Base-by-base conservation (phyloP, 148 eudicot species). In the Chenopodium quinoa region DNA sequence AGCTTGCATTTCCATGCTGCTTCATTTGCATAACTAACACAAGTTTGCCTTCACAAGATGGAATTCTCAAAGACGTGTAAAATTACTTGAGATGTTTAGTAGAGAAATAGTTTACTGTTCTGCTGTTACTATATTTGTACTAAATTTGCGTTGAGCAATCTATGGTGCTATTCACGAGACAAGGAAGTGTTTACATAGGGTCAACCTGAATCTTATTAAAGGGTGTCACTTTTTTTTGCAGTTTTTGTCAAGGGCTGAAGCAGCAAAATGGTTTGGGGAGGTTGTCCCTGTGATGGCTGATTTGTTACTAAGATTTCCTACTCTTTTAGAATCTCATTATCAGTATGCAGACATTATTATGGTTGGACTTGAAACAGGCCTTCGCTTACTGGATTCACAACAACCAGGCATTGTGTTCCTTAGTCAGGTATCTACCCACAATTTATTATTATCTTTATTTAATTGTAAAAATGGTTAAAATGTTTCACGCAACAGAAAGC, bases 381-480 rank as follows among this genome's bases (percentile, higher is more conserved):
- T 96, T 80, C 92, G 97, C 62, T 77, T 96, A 65, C 78, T 96
- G 86, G 92, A 87, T 80, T 82, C 98, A 34, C 99, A 96, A 83
- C 81, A 91, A 62, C 65, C 90, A 48, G 98, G 99, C 80, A 88
- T 90, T 69, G 94, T 96, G 67, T 78, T 96, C 80, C 93, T 93
- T 75, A 90, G 90, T 83, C 98, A 96, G 96, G 99, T 91, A 76
- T 67, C 71, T 25, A 27, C 68, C 29, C 23, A 32, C 52, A 58
- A 9, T 74, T 62, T 20, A 48, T 34, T 72, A 4, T 63, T 20
- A 2, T 75, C 34, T 32, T 47, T 58, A 22, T 32, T 47, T 58
- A 22, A 25, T 47, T 14, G 46, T 27, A 7, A 78, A 67, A 56
- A 50, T 27, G 32, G 20, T 25, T 62, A 20, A 2, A 63, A 22